phyloP scores from a whole-genome alignment of 2,329 filamentous ascomycete genomes.

The Pseudogymnoascus sp. region DNA sequence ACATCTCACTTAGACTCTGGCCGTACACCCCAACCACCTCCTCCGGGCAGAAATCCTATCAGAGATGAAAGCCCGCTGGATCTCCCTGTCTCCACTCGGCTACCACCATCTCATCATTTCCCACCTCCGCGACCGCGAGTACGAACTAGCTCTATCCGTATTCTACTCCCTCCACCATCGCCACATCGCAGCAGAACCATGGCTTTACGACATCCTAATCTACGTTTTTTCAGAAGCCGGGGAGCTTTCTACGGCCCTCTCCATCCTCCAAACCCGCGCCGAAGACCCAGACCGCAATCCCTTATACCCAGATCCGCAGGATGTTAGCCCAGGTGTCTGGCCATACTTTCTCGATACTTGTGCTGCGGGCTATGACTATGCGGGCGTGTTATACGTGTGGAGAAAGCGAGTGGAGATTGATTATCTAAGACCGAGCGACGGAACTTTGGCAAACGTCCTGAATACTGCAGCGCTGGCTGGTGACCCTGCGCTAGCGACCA shows the following conservation, averaged over 20 bases:
- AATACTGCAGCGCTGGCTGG: slow-evolving; percentile 61
- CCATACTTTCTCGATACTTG: slow-evolving; percentile 61
- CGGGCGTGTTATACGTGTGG: slow-evolving; percentile 66
- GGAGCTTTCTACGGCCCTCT: slow-evolving; percentile 70
- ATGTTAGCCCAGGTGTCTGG: slow-evolving; percentile 52
- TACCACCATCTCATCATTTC: slow-evolving; percentile 63
- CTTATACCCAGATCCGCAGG: slow-evolving; percentile 27
- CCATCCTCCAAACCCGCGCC: slow-evolving; percentile 53
- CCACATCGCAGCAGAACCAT: slow-evolving; percentile 49
- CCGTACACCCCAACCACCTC: slow-evolving; percentile 79
- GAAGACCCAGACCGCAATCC: slow-evolving; percentile 33
- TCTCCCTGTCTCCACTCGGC: slow-evolving; percentile 51
- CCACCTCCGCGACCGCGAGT: slow-evolving; percentile 70
- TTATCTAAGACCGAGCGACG: slow-evolving; percentile 55
- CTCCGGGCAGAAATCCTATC: slow-evolving; percentile 62
- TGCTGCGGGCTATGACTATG: slow-evolving; percentile 54
- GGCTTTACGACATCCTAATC: slow-evolving; percentile 73
- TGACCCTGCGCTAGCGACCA: slow-evolving; percentile 60
- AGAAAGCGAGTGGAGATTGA: slow-evolving; percentile 49
- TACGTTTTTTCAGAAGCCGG: slow-evolving; percentile 62
- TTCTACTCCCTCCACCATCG: slow-evolving; percentile 58
- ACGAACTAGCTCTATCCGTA: slow-evolving; percentile 68
- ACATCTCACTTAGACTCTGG: slow-evolving; percentile 45
- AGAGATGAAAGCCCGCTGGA: slow-evolving; percentile 68
- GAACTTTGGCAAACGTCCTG: slow-evolving; percentile 60